Evolutionary conservation across 441 rosid species (phyloP), one percentile per base, ranked within the genome.

Genomic region (Isatis lusitanica): DNA sequence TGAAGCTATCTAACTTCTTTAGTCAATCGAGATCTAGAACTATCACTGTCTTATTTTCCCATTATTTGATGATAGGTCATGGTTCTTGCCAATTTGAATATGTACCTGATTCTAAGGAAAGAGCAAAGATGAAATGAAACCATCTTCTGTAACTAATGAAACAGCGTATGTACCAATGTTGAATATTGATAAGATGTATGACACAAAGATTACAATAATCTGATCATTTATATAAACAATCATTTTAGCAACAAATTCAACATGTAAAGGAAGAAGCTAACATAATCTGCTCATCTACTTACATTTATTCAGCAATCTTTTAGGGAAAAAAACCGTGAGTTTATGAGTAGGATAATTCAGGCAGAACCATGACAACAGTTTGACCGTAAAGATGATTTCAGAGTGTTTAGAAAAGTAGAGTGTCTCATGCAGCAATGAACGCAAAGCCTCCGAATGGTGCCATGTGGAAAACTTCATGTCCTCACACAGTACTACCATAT

Each of bases 371-470:
- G 67, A 52, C 8, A 11, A 30, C 52, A 51, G 9, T 57, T 55
- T 26, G 42, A 59, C 21, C 18, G 42, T 16, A 8, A 7, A 24
- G 7, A 73, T 59, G 74, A 69, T 65, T 60, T 70, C 30, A 58
- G 62, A 50, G 64, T 43, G 68, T 36, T 83, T 70, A 94, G 83
- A 92, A 86, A 16, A 90, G 82, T 83, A 94, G 79, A 88, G 90
- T 87, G 36, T 81, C 97, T 97, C 98, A 94, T 58, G 88, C 98
- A 53, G 85, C 94, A 16, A 90, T 68, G 70, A 94, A 90, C 15
- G 97, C 97, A 66, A 90, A 85, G 47, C 95, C 97, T 63, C 98
- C 95, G 68, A 89, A 82, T 33, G 97, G 97, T 73, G 96, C 92
- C 64, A 88, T 28, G 75, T 76, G 18, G 92, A 79, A 81, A 77